phyloP scores from a whole-genome alignment of 208 protist species.

The Naegleria lovaniensis region DNA sequence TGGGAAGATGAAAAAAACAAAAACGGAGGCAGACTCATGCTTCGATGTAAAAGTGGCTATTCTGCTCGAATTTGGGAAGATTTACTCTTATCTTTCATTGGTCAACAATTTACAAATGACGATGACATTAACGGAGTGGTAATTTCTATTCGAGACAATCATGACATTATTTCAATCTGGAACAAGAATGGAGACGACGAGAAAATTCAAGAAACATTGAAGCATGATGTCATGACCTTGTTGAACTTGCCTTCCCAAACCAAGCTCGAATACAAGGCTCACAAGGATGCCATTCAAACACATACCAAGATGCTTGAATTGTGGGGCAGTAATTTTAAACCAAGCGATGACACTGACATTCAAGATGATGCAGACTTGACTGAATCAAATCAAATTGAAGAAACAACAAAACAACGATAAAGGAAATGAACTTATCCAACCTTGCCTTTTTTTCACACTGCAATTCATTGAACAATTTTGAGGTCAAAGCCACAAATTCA shows the following conservation, averaged over 20 bases:
- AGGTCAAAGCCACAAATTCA: too few relatives aligned
- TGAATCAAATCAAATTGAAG: neutral
- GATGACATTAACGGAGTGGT: constrained; percentile 53
- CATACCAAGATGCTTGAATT: neutral
- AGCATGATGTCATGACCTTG: constrained; percentile 4
- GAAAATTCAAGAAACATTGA: constrained; percentile 29
- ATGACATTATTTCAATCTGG: constrained; percentile 54
- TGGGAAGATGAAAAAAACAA: constrained; percentile 65
- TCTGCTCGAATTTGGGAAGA: constrained; percentile 58
- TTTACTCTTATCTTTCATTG: constrained; percentile 55
- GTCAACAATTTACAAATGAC: constrained; percentile 53
- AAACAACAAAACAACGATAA: neutral
- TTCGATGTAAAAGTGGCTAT: constrained; percentile 53
- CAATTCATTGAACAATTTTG: too few relatives aligned
- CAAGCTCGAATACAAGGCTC: constrained; percentile 7
- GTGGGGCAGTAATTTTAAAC: neutral
- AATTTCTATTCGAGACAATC: constrained; percentile 39
- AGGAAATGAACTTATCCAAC: too few relatives aligned
- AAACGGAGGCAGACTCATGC: constrained; percentile 61
- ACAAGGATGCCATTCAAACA: neutral
- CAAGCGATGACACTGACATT: neutral
- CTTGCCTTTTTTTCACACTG: too few relatives aligned
- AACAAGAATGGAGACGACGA: constrained; percentile 42
- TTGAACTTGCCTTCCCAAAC: constrained; percentile 17
- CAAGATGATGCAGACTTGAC: neutral